phyloP scores from a whole-genome alignment of 305 asterid species.

The Fraxinus angustifolia region DNA sequence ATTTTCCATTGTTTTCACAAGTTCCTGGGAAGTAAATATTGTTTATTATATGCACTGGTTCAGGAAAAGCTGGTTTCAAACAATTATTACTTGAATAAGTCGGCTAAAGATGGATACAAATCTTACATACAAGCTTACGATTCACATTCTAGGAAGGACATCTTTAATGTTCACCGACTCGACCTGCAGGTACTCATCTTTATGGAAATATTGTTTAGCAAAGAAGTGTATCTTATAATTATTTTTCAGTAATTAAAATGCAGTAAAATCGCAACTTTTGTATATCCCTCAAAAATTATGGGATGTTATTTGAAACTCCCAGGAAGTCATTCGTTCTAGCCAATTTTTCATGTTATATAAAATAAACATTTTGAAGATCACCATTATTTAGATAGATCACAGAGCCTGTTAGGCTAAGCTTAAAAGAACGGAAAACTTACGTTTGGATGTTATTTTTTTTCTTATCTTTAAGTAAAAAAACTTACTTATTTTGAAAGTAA shows the following conservation, averaged over 20 bases:
- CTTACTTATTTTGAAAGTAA: neutral
- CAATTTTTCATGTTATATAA: too few relatives aligned
- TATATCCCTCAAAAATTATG: neutral
- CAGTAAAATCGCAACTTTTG: neutral
- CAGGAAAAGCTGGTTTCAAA: conserved; percentile 71
- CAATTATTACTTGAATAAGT: conserved; percentile 70
- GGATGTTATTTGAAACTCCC: neutral
- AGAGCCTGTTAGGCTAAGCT: neutral
- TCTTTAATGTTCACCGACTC: conserved; percentile 77
- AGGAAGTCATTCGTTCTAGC: neutral
- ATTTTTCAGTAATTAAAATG: neutral
- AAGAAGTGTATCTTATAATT: neutral
- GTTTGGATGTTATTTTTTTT: neutral
- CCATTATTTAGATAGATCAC: neutral
- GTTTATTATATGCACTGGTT: conserved; percentile 15
- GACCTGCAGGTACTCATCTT: conserved; percentile 61
- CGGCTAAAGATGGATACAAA: conserved; percentile 90
- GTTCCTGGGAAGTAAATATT: conserved; percentile 4
- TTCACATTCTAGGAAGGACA: conserved; percentile 89
- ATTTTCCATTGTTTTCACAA: neutral
- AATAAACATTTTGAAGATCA: neutral
- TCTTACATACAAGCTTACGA: conserved; percentile 75
- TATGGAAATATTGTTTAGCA: neutral
- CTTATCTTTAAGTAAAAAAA: neutral
- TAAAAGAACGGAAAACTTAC: neutral